Evolutionary conservation across 306 rosid genomes (phyloP).

Genomic region (Cicer pinnatifidum): DNA sequence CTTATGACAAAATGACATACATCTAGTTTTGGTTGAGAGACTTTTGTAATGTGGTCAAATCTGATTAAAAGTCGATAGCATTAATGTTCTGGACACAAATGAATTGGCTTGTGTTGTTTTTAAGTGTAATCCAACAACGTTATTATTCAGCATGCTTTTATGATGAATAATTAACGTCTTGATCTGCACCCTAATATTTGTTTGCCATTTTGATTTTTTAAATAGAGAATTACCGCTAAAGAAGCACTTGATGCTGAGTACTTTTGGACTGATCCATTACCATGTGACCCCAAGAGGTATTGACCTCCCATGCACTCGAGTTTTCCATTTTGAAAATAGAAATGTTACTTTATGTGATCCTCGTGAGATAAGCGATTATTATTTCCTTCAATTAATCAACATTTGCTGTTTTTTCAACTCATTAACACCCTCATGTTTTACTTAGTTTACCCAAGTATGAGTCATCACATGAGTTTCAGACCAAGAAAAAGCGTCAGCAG

Average conservation of each 20-base stretch:
- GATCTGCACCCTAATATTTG: constrained; percentile 9
- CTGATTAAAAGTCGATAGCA: neutral
- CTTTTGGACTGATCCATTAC: constrained; percentile 79
- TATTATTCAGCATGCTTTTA: neutral
- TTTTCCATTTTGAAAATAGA: neutral
- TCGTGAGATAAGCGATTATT: neutral
- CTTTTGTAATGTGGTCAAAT: constrained; percentile 2
- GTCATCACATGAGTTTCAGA: constrained; percentile 77
- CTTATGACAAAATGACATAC: neutral
- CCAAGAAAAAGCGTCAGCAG: constrained; percentile 78
- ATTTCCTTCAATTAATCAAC: constrained; percentile 3
- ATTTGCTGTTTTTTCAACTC: constrained; percentile 18
- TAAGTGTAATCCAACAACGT: neutral
- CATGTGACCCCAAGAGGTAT: constrained; percentile 77
- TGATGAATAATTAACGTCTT: neutral
- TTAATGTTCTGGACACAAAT: constrained; percentile 10
- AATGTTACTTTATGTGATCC: neutral
- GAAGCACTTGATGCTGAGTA: constrained; percentile 81
- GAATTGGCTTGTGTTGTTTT: neutral
- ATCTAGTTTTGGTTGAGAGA: constrained; percentile 26
- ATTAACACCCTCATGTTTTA: constrained; percentile 28
- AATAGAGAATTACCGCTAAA: constrained; percentile 67
- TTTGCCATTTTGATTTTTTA: constrained; percentile 33
- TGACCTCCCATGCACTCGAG: constrained; percentile 8
- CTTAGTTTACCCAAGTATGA: constrained; percentile 75